Percentiles rank a stretch among this genome's conserved stretches.
phyloP scores from a whole-genome alignment of 768 basidiomycete species.

The Kwoniella dendrophila region DNA sequence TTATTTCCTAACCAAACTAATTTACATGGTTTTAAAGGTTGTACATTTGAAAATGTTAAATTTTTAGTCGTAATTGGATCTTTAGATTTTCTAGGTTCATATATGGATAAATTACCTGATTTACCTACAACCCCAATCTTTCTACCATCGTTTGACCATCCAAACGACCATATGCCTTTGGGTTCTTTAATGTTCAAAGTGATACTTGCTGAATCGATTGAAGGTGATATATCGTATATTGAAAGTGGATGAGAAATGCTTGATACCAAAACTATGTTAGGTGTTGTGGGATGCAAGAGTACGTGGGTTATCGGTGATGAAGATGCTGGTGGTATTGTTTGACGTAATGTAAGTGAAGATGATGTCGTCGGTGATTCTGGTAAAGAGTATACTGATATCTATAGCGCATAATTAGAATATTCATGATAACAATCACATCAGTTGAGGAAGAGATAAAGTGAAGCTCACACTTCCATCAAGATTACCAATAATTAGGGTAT shows the following conservation, averaged over 20 bases:
- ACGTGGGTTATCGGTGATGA: conserved; percentile 31
- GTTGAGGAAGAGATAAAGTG: background rate
- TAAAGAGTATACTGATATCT: conserved; percentile 22
- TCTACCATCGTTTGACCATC: conserved; percentile 38
- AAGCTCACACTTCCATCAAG: conserved; percentile 42
- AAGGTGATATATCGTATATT: conserved; percentile 39
- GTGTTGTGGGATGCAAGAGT: conserved; percentile 41
- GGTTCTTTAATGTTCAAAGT: conserved; percentile 30
- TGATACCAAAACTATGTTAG: conserved; percentile 34
- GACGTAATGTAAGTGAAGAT: background rate
- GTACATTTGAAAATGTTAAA: conserved; percentile 26
- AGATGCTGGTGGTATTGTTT: conserved; percentile 22
- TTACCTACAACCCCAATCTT: conserved; percentile 33
- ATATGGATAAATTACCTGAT: conserved; percentile 34
- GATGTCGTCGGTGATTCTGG: background rate
- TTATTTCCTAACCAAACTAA: conserved; percentile 34
- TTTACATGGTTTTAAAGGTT: conserved; percentile 41
- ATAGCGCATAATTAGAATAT: conserved; percentile 1
- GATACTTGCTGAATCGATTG: conserved; percentile 8
- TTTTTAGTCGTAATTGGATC: conserved; percentile 22
- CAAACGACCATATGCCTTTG: conserved; percentile 39
- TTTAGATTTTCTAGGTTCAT: conserved; percentile 28
- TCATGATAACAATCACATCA: background rate
- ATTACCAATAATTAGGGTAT: conserved; percentile 34
- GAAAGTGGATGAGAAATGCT: conserved; percentile 17